phyloP scores from a whole-genome alignment of 1,284 basidiomycete genomes.

The Malassezia arunalokei region DNA sequence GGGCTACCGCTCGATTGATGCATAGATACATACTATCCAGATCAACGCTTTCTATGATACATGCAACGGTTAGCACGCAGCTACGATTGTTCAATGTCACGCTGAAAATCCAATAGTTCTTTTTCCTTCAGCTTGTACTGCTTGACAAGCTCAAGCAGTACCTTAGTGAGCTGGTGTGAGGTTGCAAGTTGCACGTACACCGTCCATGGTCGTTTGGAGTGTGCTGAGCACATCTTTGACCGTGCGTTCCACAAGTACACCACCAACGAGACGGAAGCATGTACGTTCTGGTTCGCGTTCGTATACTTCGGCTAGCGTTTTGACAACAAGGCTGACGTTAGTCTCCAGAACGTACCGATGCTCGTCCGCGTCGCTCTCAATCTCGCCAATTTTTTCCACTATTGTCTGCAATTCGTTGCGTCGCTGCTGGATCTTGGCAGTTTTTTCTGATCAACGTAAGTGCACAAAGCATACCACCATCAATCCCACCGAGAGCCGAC shows the following conservation, averaged over 20 bases:
- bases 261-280: slow-evolving; percentile 93
- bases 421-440: slow-evolving; percentile 27
- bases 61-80: too few relatives aligned
- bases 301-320: slow-evolving; percentile 57
- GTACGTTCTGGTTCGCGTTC: slow-evolving; percentile 69
- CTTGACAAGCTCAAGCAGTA: slow-evolving; percentile 36
- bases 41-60: not conserved
- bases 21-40: not conserved
- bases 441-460: slow-evolving; percentile 19
- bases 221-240: slow-evolving; percentile 89
- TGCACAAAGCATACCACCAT: too few relatives aligned
- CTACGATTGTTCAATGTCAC: not conserved
- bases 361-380: slow-evolving; percentile 43
- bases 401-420: slow-evolving; percentile 39
- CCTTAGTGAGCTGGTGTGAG: slow-evolving; percentile 30
- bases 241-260: slow-evolving; percentile 85
- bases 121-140: slow-evolving; percentile 43
- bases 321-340: slow-evolving; percentile 64
- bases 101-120: slow-evolving; percentile 29
- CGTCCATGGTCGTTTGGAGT: slow-evolving; percentile 36
- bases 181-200: slow-evolving; percentile 23
- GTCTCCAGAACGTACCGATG: slow-evolving; percentile 29
- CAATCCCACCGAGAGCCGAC: too few relatives aligned
- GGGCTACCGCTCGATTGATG: slow-evolving; percentile 15
- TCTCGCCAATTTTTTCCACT: slow-evolving; percentile 41